Evolutionary conservation across 129 eudicot genomes (phyloP).

Genomic region (sunflower (Helianthus annuus)): DNA sequence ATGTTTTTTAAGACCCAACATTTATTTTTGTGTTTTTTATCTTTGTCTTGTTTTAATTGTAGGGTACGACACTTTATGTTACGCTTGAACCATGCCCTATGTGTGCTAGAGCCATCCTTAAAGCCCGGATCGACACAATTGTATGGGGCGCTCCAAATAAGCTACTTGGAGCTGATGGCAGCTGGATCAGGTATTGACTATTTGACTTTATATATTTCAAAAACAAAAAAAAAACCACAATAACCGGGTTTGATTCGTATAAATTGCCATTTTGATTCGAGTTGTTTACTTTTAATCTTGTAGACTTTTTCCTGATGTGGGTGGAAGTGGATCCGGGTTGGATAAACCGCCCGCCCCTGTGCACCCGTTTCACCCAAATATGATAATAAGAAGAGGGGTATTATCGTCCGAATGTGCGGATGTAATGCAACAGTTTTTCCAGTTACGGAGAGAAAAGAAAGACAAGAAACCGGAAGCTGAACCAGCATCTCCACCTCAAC

Average conservation of each 20-base stretch:
- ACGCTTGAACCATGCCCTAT: slow-evolving; percentile 99
- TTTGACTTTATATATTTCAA: not conserved
- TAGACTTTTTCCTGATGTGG: too few relatives aligned
- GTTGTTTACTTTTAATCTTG: too few relatives aligned
- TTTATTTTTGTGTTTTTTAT: not conserved
- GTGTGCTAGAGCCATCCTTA: slow-evolving; percentile 99
- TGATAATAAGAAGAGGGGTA: slow-evolving; percentile 69
- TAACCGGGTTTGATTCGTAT: too few relatives aligned
- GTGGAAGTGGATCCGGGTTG: too few relatives aligned
- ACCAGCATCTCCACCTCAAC: slow-evolving; percentile 40
- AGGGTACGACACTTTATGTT: slow-evolving; percentile 92
- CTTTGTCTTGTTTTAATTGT: slow-evolving; percentile 1
- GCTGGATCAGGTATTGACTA: slow-evolving; percentile 82
- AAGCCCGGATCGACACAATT: slow-evolving; percentile 82
- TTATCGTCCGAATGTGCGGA: slow-evolving; percentile 83
- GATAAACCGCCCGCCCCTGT: too few relatives aligned
- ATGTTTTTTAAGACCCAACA: not conserved
- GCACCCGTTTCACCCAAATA: too few relatives aligned
- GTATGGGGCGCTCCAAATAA: slow-evolving; percentile 99
- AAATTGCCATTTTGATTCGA: too few relatives aligned
- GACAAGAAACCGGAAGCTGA: slow-evolving; percentile 39
- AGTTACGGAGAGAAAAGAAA: slow-evolving; percentile 69
- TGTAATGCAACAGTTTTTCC: slow-evolving; percentile 81
- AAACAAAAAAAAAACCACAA: too few relatives aligned
- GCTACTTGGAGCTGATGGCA: slow-evolving; percentile 99